These are phyloP conservation scores for Pisolithus orientalis DNA, from an alignment of 768 basidiomycete species.

Conservation along the genomic window DNA sequence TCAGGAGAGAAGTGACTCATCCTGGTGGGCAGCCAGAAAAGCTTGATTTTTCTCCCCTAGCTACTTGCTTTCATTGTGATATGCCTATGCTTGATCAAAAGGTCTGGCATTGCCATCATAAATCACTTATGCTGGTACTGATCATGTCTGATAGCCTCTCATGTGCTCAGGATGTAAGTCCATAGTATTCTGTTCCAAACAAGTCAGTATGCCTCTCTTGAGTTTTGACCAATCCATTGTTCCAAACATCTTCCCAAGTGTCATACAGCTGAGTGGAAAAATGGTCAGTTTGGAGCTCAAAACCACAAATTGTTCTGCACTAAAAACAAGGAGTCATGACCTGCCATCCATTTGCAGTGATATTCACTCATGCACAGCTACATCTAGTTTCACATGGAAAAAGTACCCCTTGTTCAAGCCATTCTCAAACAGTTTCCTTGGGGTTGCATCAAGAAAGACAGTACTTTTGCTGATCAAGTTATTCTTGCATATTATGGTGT, in stretches of 20 bases:
- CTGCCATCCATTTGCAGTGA: not conserved
- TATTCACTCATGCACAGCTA: not conserved
- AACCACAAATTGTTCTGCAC: constrained; percentile 30
- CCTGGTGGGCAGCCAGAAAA: constrained; percentile 24
- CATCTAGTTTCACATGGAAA: constrained; percentile 32
- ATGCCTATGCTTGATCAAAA: constrained; percentile 11
- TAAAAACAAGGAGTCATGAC: constrained; percentile 26
- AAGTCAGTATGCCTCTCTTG: constrained; percentile 8
- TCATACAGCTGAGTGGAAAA: constrained; percentile 32
- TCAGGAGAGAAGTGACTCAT: constrained; percentile 20
- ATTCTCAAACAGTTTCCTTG: constrained; percentile 35
- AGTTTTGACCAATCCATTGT: not conserved
- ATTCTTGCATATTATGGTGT: constrained; percentile 32
- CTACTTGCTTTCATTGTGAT: constrained; percentile 20
- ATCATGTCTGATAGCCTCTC: constrained; percentile 12
- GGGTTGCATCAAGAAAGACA: constrained; percentile 37
- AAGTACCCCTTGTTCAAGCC: constrained; percentile 27
- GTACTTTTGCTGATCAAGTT: constrained; percentile 30
- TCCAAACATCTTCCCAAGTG: constrained; percentile 20
- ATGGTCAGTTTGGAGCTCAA: constrained; percentile 19
- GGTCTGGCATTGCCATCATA: constrained; percentile 5
- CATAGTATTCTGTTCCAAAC: constrained; percentile 26
- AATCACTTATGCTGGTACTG: not conserved
- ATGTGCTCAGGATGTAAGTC: constrained; percentile 26
- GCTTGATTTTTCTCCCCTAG: constrained; percentile 19